Base-by-base conservation (phyloP, 352 stramenopile species). In the Phytophthora nicotianae region DNA sequence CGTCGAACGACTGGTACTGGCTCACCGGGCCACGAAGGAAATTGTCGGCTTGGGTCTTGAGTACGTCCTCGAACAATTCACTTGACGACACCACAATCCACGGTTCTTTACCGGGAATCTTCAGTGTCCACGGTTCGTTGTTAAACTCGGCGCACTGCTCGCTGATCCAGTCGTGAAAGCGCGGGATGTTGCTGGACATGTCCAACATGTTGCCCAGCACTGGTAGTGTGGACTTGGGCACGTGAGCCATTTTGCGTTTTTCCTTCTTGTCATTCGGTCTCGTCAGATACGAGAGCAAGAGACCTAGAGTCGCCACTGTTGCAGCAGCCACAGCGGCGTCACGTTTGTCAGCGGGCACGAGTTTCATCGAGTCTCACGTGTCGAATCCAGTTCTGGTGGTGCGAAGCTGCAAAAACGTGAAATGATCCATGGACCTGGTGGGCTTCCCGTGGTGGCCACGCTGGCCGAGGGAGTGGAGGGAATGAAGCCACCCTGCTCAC, bases 11-110 rank as follows among this genome's bases (percentile, higher is more conserved):
- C 32, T 67, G 65, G 38, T 77, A 59, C n/a, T 65, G 41, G 5
- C 73, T 72, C 11, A 65, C 38, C 3, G 62, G 26, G 2, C 76
- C 81, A 45, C 92, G 90, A 9, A 72, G 59, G 46, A 95, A 95
- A 17, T 77, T 66, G 47, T 86, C 65, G 27, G 81, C 83, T 19
- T 93, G 74, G 5, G 52, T 74, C 32, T 81, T 75, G 40, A 81
- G 56, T 26, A 83, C 64, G 32, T 89, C 77, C 21, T 86, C 67
- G 3, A 88, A 65, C 2, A 55, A 47, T 16, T 74, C 56, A 3
- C 61, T 48, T 0, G 67, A 75, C 23, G 61, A 73, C 0, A 89
- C 20, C 23, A 89, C 57, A 26, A 87, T 62, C 5, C 66, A 78
- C 17, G 68, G 65, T 0, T 67, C 27, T 5, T 58, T 62, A 0